Base-by-base conservation (phyloP, 2,329 filamentous ascomycete species). In the Magnaporthiopsis incrustans region DNA sequence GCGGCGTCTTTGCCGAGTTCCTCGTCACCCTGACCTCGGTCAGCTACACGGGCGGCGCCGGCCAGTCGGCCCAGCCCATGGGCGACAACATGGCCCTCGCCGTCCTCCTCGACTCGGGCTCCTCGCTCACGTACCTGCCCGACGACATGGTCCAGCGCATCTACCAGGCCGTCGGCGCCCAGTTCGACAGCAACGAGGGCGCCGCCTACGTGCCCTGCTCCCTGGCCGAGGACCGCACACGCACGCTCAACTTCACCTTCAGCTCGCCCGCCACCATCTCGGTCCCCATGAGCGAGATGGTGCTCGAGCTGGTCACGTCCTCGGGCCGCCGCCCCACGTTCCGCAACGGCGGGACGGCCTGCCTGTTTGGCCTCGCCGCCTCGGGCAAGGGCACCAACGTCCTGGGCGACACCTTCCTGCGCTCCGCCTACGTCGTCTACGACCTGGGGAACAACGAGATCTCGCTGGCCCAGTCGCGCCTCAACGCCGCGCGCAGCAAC, bases 391-490 rank as follows among this genome's bases (percentile, higher is more conserved):
- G 81, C 35, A 82, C 82, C n/a, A 81, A 82, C 58, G 84, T 91
- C 2, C 77, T 92, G 33, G 89, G 89, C 22, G 89, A 92, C 71
- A 90, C 89, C 0, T 92, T 92, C 73, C 77, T 92, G 64, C 81
- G 89, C 60, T 89, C 86, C 50, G 89, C 89, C 0, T 92, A 92
- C 69, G 82, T 91, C 18, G 89, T 92, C 14, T 92, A 90, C 72
- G 89, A 92, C 72, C 78, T 91, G 27, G 84, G 80, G 33, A 90
- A 89, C 73, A 86, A 91, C 72, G 80, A 89, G 74, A 86, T 92
- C 68, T 88, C 86, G 1, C 75, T 92, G 38, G 89, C 88, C 1
- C 85, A 89, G 73, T 88, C 88, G 25, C 82, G 80, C 62, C 87
- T 86, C 73, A 85, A 89, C 71, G 77, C 81, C 4, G 81, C 81